phyloP scores from a whole-genome alignment of 306 rosid genomes.

The Mucuna pruriens region DNA sequence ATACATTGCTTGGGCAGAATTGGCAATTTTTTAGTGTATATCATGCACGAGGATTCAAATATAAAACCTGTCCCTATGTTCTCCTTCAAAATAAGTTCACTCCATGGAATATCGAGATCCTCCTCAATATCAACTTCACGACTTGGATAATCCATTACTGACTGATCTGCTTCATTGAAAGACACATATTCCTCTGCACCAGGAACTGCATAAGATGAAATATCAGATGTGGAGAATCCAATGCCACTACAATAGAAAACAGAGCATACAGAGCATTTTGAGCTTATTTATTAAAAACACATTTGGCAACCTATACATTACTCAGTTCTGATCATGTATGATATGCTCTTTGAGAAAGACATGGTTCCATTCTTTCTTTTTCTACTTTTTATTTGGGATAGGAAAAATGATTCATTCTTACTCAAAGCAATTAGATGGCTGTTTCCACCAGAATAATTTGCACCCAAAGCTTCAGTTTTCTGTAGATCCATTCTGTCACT shows the following conservation, averaged over 20 bases:
- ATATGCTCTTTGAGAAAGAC: conserved; percentile 27
- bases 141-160: conserved; percentile 40
- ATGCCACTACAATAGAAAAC: conserved; percentile 31
- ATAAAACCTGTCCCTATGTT: conserved; percentile 84
- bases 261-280: conserved; percentile 16
- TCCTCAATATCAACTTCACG: conserved; percentile 60
- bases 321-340: background rate
- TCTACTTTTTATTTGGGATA: conserved; percentile 20
- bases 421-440: conserved; percentile 33
- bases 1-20: conserved; percentile 22
- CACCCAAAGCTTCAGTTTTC: conserved; percentile 38
- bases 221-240: conserved; percentile 19
- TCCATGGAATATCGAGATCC: conserved; percentile 81
- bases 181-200: conserved; percentile 33
- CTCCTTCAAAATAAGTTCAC: conserved; percentile 75
- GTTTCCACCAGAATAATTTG: conserved; percentile 39
- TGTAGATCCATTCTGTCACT: conserved; percentile 24
- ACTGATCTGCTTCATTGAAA: conserved; percentile 48
- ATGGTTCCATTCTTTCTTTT: conserved; percentile 33
- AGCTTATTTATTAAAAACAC: conserved; percentile 14
- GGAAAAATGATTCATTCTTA: conserved; percentile 31
- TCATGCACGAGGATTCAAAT: conserved; percentile 17
- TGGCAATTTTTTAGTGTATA: background rate
- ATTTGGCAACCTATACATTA: background rate
- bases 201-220: conserved; percentile 41